Conservation (phyloP, 345 rosid genomes). For the Eucalyptus paniculata region DNA sequence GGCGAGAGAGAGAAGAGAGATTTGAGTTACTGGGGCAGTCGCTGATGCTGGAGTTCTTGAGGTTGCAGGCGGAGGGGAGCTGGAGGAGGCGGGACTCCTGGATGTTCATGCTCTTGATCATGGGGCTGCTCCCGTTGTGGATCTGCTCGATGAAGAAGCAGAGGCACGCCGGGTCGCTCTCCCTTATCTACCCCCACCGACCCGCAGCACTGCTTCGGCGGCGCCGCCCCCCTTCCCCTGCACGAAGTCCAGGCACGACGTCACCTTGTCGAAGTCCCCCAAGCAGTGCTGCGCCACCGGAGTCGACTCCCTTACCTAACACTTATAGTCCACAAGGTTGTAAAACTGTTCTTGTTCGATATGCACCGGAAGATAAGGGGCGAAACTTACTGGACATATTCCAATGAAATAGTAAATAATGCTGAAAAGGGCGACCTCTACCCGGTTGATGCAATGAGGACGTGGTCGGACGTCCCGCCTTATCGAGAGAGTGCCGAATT, state of each 20-base stretch:
- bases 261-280: slow-evolving; percentile 38
- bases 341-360: not conserved
- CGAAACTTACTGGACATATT: not conserved
- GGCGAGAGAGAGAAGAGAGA: not conserved
- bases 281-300: slow-evolving; percentile 12
- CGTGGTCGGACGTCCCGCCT: not conserved
- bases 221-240: slow-evolving; percentile 34
- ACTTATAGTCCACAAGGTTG: not conserved
- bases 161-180: slow-evolving; percentile 61
- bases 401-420: not conserved
- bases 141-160: slow-evolving; percentile 62
- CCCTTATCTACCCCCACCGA: slow-evolving; percentile 37
- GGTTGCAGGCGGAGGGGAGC: slow-evolving; percentile 71
- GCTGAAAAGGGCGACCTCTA: not conserved
- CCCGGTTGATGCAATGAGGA: not conserved
- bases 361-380: not conserved
- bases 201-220: slow-evolving; percentile 59
- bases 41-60: slow-evolving; percentile 50
- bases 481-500: not conserved
- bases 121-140: slow-evolving; percentile 21
- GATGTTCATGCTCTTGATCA: slow-evolving; percentile 65
- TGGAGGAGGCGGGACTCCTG: slow-evolving; percentile 52
- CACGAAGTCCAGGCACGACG: slow-evolving; percentile 24
- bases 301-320: not conserved
- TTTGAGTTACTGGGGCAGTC: slow-evolving; percentile 53